Percentiles rank a stretch among this genome's conserved stretches.
These are phyloP conservation scores for Mortierella sp. DNA, from an alignment of 371 early-diverging fungal genomes.

Conservation along the genomic window DNA sequence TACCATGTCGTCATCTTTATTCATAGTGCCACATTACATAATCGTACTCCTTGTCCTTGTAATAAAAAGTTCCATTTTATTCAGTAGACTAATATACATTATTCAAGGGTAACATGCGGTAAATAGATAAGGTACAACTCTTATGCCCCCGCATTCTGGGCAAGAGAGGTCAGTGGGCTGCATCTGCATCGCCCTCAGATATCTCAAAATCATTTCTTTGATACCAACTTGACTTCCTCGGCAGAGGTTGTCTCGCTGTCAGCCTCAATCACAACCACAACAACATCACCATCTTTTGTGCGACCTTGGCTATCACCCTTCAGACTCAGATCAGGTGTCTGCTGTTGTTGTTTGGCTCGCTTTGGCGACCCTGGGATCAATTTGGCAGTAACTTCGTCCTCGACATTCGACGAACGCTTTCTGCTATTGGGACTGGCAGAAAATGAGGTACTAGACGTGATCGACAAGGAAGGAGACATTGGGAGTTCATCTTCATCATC, in stretches of 20 bases:
- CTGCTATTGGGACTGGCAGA: constrained; percentile 15
- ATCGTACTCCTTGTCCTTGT: not conserved
- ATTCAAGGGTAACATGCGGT: not conserved
- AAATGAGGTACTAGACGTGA: constrained; percentile 15
- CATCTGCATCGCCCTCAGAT: constrained; percentile 19
- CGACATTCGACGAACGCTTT: constrained; percentile 19
- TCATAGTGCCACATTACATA: not conserved
- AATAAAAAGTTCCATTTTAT: not conserved
- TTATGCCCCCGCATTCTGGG: constrained; percentile 11
- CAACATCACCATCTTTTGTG: constrained; percentile 13
- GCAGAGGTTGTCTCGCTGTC: constrained; percentile 8
- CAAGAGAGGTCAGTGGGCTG: constrained; percentile 42
- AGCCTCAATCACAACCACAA: constrained; percentile 24
- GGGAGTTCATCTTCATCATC: constrained; percentile 19
- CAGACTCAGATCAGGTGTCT: not conserved
- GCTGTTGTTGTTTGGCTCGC: constrained; percentile 27
- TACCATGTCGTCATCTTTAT: no score
- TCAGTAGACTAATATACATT: constrained; percentile 5
- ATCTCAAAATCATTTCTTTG: not conserved
- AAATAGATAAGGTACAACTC: not conserved
- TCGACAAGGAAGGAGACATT: constrained; percentile 27
- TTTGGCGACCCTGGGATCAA: constrained; percentile 9
- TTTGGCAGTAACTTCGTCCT: not conserved
- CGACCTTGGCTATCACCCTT: not conserved
- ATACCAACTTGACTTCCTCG: not conserved